Evolutionary conservation across 345 rosid species (phyloP).

Genomic region (Syzygium jambos): DNA sequence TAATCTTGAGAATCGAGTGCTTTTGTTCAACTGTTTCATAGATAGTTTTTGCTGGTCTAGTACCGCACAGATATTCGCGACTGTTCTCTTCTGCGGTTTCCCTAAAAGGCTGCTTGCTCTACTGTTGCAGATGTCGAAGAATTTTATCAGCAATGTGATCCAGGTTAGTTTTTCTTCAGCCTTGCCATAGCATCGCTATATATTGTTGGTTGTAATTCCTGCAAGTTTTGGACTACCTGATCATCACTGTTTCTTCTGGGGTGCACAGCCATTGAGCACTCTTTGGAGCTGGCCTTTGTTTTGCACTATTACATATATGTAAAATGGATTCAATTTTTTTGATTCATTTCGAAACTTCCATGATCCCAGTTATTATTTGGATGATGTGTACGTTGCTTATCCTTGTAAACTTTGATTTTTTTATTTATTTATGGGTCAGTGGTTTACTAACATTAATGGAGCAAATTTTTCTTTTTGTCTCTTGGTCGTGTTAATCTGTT

Average conservation of each 20-base stretch:
- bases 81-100: neutral
- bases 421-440: neutral
- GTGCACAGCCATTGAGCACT: neutral
- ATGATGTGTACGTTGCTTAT: neutral
- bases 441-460: neutral
- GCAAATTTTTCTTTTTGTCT: neutral
- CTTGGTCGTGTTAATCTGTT: neutral
- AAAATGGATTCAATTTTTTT: neutral
- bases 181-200: neutral
- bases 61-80: neutral
- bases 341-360: neutral
- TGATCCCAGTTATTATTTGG: neutral
- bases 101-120: neutral
- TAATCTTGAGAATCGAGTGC: neutral
- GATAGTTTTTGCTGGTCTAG: neutral
- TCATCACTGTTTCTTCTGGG: neutral
- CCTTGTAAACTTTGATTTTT: neutral
- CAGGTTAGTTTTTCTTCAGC: slow-evolving; percentile 33
- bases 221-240: neutral
- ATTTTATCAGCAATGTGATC: slow-evolving; percentile 60
- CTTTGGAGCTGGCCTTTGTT: neutral
- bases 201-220: neutral
- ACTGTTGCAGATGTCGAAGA: slow-evolving; percentile 50
- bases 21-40: neutral
- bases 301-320: neutral